phyloP scores from a whole-genome alignment of 495 filamentous ascomycete species.

The Aspergillus steynii region DNA sequence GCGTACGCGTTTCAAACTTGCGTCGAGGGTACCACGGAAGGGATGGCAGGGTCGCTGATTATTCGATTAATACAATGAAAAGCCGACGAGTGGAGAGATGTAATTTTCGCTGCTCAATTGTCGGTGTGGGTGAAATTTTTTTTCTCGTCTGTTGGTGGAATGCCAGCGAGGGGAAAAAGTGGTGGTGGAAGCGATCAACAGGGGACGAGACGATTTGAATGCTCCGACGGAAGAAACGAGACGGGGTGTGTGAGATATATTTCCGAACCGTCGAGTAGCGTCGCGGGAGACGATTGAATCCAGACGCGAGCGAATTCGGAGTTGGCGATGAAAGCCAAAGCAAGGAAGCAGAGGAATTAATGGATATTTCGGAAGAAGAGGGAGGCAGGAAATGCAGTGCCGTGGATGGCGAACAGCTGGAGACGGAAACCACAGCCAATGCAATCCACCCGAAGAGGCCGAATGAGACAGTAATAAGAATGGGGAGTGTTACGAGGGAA shows the following conservation, averaged over 20 bases:
- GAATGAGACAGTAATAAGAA: background rate
- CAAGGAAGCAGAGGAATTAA: constrained; percentile 5
- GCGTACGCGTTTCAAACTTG: constrained; percentile 14
- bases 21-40: constrained; percentile 6
- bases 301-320: background rate
- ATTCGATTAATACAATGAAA: constrained; percentile 6
- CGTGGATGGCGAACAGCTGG: constrained; percentile 7
- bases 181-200: constrained; percentile 15
- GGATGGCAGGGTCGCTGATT: background rate
- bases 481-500: too few species aligned
- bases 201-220: constrained; percentile 7
- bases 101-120: background rate
- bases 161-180: constrained; percentile 5
- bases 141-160: background rate
- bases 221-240: constrained; percentile 9
- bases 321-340: background rate
- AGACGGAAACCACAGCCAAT: constrained; percentile 12
- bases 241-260: background rate
- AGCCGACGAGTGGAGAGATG: background rate
- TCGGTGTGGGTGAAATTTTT: background rate
- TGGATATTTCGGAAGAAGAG: constrained; percentile 5
- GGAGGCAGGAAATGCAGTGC: background rate
- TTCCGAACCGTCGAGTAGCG: background rate
- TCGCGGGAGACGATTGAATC: background rate
- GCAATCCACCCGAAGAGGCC: constrained; percentile 14